Evolutionary conservation across 2,329 filamentous ascomycete genomes (phyloP), one percentile per base, ranked within the genome.

Genomic region (Cladophialophora carrionii): DNA sequence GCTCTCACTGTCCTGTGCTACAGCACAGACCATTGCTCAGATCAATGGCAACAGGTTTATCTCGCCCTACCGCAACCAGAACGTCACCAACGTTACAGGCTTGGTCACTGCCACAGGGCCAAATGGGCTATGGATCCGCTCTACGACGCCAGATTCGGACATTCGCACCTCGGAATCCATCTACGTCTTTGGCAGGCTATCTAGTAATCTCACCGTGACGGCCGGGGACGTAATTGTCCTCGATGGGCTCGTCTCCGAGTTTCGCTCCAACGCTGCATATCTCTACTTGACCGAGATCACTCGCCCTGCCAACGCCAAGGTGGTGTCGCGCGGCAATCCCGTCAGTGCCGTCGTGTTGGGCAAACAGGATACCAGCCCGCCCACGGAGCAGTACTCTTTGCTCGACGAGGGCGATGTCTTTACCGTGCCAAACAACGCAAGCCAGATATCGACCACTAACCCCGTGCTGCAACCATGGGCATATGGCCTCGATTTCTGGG

Each of bases 401-500:
- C 80, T 91, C 1, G 89, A 91, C 68, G 78, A 80, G n/a, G 87
- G 87, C 10, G 85, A 88, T 73, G 79, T 90, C 43, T 89, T 89
- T 67, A 83, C 78, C 1, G 77, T 89, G 4, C 88, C 89, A 10
- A 89, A 89, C 72, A 88, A 85, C 66, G 78, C 79, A 46, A 83
- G 79, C 67, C 81, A 82, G 69, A 73, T 91, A 46, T 88, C 87
- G 1, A 78, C 75, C 5, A 78, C 74, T 37, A 90, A 91, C 73
- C 88, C 88, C 0, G 77, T 78, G 14, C 80, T 91, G 46, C 75
- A 88, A 66, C 88, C 88, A 1, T 77, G 78, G 24, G 76, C 79
- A 49, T 91, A 87, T 72, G 89, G 88, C 2, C 78, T 91, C 32
- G 89, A 91, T 74, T 91, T 90, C 73, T 91, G 88, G 89, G 87